Base-by-base conservation (phyloP, 805 yeast species). In the Barnettozyma siamensis region DNA sequence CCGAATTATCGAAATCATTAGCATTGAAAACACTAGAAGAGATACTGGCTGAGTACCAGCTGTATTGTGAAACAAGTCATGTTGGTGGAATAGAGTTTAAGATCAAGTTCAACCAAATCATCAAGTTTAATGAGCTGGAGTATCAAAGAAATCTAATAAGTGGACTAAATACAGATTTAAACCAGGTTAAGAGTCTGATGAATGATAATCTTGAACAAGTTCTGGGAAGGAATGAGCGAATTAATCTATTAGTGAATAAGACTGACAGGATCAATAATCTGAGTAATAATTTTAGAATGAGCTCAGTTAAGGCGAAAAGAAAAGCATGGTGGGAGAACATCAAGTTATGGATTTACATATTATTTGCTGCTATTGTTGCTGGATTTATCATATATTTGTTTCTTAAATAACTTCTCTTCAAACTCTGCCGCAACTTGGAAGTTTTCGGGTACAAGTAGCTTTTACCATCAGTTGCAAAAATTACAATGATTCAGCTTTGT, bases 121-220 rank as follows among this genome's bases (percentile, higher is more conserved):
- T 79, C 35, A 67, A 71, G 45, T 62, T 64, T 37, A 80, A 77
- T 49, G 83, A 78, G 50, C 47, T 60, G 54, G 70, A 70, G 43
- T 53, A 63, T 54, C 43, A 65, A 57, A 31, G 42, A 59, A 20
- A 55, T 47, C 33, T 45, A 9, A 13, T 49, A n/a, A 44, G 69
- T 43, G 36, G 67, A 7, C 74, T 72, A 5, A 70, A 66, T 36
- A 72, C 66, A 37, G 83, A 79, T 36, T 67, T 78, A 5, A 70
- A 70, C 31, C 79, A 78, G 51, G 78, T 79, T 7, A 65, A 78
- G 41, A 69, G 66, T 31, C 56, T 79, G 36, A 72, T 79, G 80
- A 71, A 75, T 48, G 79, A 76, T 38, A 79, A 79, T 48, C 76
- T 80, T 41, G 80, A 75, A 48, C 76, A 73, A 50, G 66, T 79